Conservation (phyloP, 108 stramenopile genomes). For the Fragilariopsis cylindrus region DNA sequence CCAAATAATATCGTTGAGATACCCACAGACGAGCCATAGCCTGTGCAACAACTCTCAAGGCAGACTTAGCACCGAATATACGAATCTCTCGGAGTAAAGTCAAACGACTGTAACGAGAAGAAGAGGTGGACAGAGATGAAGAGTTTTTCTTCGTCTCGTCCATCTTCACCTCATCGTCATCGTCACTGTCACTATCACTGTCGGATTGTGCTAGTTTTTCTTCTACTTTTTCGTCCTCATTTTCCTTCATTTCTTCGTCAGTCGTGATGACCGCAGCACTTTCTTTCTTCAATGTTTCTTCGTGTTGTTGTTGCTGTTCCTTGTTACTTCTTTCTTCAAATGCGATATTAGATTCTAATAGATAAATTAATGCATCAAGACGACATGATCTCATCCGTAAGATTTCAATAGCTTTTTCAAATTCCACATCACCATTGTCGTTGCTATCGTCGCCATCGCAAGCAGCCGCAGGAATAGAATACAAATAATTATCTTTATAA, state of each 20-base stretch:
- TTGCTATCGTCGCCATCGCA: too few relatives aligned
- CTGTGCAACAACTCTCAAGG: neutral
- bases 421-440: neutral
- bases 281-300: neutral
- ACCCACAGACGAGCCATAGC: constrained; percentile 10
- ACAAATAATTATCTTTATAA: too few relatives aligned
- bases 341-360: neutral
- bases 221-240: neutral
- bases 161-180: neutral
- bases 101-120: neutral
- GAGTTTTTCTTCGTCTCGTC: too few relatives aligned
- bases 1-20: neutral
- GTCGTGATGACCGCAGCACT: neutral
- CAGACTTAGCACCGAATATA: neutral
- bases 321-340: neutral
- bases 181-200: neutral
- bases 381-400: constrained; percentile 8
- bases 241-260: too few relatives aligned
- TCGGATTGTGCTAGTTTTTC: neutral
- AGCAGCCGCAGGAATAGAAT: too few relatives aligned
- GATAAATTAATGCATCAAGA: neutral
- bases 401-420: neutral
- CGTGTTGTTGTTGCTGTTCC: neutral
- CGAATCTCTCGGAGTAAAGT: constrained; percentile 7
- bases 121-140: too few relatives aligned